Evolutionary conservation across 148 eudicot genomes (phyloP), one percentile per base, ranked within the genome.

Genomic region (Tetragonia tetragonoides): DNA sequence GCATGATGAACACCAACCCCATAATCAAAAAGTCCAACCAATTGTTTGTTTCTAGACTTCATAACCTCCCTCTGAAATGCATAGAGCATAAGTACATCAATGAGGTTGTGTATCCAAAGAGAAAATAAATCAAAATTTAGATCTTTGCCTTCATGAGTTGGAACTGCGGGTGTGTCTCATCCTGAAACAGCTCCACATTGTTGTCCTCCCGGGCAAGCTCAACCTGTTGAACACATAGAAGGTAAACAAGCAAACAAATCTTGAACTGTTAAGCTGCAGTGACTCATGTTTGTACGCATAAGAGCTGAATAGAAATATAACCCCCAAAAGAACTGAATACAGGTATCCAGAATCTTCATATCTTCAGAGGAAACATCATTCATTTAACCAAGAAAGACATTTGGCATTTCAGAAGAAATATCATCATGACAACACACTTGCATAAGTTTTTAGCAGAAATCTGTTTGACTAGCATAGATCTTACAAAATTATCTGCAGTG

Each of bases 1-100:
- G 99, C 99, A 88, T 96, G 99, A 85, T 96, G 99, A 78, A 96
- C 88, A 75, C 99, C 99, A 74, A 93, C 54, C 68, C 98, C 99
- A 82, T 83, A 67, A 70, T 89, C 99, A 86, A 96, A 96, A 64
- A 93, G 92, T 74, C 92, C 91, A 79, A 91, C 97, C 74, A 96
- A 80, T 79, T 96, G 87, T 84, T 71, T 93, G 86, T 96, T 96
- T 92, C 97, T 90, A 68, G 99, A 96, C 83, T 91, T 96, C 81
- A 85, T 75, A 56, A 93, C 99, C 47, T 96, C 98, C 78, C 80
- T 89, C 99, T 95, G 89, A 61, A 77, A 83, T 70, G 75, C 76
- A 86, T 28, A 83, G 1, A 21, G 70, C 54, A 47, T 28, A 78
- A 60, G 70, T 62, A 85, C 54, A 60, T 63, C 68, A 81, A 66